phyloP scores from a whole-genome alignment of 441 rosid genomes.

The Kokia cookei region DNA sequence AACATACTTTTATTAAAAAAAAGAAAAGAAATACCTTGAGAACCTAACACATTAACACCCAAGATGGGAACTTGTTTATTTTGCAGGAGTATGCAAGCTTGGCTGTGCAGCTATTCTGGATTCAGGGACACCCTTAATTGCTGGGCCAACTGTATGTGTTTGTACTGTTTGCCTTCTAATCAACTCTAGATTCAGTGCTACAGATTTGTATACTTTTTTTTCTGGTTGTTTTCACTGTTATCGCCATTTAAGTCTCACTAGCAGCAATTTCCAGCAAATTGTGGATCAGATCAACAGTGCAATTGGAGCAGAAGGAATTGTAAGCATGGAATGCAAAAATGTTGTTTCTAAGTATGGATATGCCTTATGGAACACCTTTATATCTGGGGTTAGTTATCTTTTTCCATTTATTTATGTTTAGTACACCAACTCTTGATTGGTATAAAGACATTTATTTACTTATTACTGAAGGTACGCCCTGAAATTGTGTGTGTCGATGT shows the following conservation, averaged over 20 bases:
- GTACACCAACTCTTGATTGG: background rate
- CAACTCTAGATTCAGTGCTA: background rate
- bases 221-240: background rate
- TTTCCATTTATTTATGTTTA: background rate
- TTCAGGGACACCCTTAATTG: conserved; percentile 48
- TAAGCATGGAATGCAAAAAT: conserved; percentile 45
- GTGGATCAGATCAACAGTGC: conserved; percentile 57
- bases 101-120: conserved; percentile 58
- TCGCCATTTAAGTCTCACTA: background rate
- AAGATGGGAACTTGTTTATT: background rate
- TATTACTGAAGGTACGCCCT: conserved; percentile 37
- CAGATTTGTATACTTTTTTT: background rate
- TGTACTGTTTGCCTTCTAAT: background rate
- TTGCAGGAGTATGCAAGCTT: conserved; percentile 39
- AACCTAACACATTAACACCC: background rate
- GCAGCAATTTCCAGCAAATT: conserved; percentile 29
- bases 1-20: too few species aligned
- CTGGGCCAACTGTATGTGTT: conserved; percentile 61
- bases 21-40: too few species aligned
- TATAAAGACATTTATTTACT: background rate
- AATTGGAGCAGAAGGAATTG: conserved; percentile 55
- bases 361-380: conserved; percentile 41
- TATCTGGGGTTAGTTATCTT: conserved; percentile 39
- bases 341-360: conserved; percentile 36
- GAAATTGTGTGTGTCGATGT: conserved; percentile 48